These are phyloP conservation scores for Dimocarpus longan DNA, from an alignment of 345 rosid genomes.

Conservation along the genomic window DNA sequence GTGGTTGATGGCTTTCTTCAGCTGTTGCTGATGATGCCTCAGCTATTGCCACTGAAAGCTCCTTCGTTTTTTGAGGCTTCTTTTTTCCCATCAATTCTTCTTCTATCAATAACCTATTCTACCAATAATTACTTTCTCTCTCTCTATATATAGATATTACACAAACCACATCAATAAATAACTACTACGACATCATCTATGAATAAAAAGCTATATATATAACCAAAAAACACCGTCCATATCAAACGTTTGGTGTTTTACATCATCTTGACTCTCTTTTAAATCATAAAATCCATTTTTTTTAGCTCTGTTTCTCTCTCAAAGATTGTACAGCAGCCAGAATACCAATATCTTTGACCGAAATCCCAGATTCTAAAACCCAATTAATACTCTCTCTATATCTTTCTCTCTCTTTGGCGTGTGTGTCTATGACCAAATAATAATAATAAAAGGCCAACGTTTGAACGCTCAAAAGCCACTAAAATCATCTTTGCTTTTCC, in stretches of 20 bases:
- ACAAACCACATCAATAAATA: neutral
- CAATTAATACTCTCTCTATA: slow-evolving; percentile 13
- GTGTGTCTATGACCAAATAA: neutral
- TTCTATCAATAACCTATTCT: neutral
- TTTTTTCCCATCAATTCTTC: slow-evolving; percentile 65
- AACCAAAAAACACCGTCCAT: neutral
- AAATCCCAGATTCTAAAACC: slow-evolving; percentile 20
- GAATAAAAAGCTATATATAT: no score
- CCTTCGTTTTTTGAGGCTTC: slow-evolving; percentile 73
- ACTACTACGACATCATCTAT: neutral
- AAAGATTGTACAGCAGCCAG: slow-evolving; percentile 12
- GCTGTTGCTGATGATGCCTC: slow-evolving; percentile 54
- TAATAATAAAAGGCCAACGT: neutral
- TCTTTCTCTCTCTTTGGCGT: neutral
- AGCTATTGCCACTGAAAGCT: slow-evolving; percentile 62
- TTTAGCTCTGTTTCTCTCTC: neutral
- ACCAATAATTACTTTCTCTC: neutral
- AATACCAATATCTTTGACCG: slow-evolving; percentile 25
- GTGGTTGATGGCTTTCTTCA: slow-evolving; percentile 27
- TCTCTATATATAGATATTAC: neutral
- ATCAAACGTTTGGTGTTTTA: slow-evolving; percentile 18
- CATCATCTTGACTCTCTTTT: slow-evolving; percentile 10
- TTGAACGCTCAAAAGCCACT: slow-evolving; percentile 10
- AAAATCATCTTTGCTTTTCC: slow-evolving; percentile 17
- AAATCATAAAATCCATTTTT: slow-evolving; percentile 17